Evolutionary conservation across 2,329 filamentous ascomycete genomes (phyloP), one percentile per base, ranked within the genome.

Genomic region (Colletotrichum sp.): DNA sequence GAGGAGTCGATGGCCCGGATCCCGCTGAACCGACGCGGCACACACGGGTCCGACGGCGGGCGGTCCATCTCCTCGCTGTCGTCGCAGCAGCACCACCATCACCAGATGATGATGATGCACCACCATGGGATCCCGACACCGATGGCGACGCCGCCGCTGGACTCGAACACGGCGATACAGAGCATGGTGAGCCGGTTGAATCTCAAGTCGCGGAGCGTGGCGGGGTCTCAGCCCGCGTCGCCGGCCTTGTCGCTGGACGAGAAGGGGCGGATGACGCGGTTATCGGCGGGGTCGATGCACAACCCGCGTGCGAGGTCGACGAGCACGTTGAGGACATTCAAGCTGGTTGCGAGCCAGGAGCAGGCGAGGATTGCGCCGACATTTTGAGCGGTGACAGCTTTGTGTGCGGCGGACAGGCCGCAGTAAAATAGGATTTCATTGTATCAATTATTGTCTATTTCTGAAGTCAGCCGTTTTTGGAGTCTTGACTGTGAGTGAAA

Each of bases 161-260:
- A 81, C 60, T 70, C 79, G 2, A 76, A 75, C 4, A 76, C 81
- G 4, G 82, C 82, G 10, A 81, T 85, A 67, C 80, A 77, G 21
- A 79, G 81, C 6, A 83, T 83, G 80, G 82, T 84, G 79, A 79
- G 80, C 72, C 83, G 82, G 55, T 70, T 85, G 15, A 83, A 85
- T 57, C 79, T 82, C 2, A 80, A 83, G n/a, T 80, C 81, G 9
- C 78, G 81, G 63, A 78, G 76, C 9, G 59, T n/a, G 2, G 72
- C 26, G 64, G 75, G 18, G 78, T 77, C 60, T 52, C 78, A 77
- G 52, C 75, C 79, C 6, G 76, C 79, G 13, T 77, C 80, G 69
- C 77, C 76, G 13, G 71, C 67, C 24, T 36, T 72, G 28, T 80
- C 80, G 32, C 76, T 72, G 70, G 79, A 77, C 67, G 68, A 67